Percentiles rank a stretch among this genome's conserved stretches.
phyloP scores from a whole-genome alignment of 2,329 filamentous ascomycete genomes.

The Scedosporium minutisporum region DNA sequence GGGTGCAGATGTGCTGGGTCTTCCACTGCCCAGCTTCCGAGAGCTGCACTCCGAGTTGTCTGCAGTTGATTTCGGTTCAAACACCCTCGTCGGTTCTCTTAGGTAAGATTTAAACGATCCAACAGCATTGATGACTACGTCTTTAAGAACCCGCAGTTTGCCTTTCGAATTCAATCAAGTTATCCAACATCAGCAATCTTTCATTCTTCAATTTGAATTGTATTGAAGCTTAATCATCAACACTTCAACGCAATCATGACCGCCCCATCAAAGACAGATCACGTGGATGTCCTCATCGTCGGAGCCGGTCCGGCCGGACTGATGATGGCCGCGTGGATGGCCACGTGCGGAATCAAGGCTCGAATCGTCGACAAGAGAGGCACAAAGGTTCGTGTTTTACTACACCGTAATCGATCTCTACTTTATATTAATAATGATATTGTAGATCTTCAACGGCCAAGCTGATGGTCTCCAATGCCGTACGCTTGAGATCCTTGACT shows the following conservation, averaged over 20 bases:
- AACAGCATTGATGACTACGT: too few relatives aligned
- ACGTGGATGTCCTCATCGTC: slow-evolving; percentile 31
- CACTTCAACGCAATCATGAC: slow-evolving; percentile 26
- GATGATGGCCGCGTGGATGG: slow-evolving; percentile 34
- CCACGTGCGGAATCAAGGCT: slow-evolving; percentile 27
- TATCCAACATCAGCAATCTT: too few relatives aligned
- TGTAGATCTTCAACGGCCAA: slow-evolving; percentile 27
- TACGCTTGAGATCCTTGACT: slow-evolving; percentile 64
- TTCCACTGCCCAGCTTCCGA: too few relatives aligned
- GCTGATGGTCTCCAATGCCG: slow-evolving; percentile 47
- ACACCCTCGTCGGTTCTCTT: too few relatives aligned
- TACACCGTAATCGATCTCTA: not conserved
- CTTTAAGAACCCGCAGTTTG: too few relatives aligned
- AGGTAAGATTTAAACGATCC: too few relatives aligned
- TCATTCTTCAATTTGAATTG: too few relatives aligned
- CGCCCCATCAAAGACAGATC: slow-evolving; percentile 21
- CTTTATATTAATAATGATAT: slow-evolving; percentile 13
- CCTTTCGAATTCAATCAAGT: too few relatives aligned
- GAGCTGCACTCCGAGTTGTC: too few relatives aligned
- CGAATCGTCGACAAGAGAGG: slow-evolving; percentile 35
- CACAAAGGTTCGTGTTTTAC: not conserved
- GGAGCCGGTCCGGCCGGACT: slow-evolving; percentile 34
- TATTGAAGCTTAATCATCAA: too few relatives aligned
- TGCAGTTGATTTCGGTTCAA: too few relatives aligned
- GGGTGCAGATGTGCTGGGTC: too few relatives aligned